Base-by-base conservation (phyloP, 139 green algal genomes). In the Micractinium conductrix region DNA sequence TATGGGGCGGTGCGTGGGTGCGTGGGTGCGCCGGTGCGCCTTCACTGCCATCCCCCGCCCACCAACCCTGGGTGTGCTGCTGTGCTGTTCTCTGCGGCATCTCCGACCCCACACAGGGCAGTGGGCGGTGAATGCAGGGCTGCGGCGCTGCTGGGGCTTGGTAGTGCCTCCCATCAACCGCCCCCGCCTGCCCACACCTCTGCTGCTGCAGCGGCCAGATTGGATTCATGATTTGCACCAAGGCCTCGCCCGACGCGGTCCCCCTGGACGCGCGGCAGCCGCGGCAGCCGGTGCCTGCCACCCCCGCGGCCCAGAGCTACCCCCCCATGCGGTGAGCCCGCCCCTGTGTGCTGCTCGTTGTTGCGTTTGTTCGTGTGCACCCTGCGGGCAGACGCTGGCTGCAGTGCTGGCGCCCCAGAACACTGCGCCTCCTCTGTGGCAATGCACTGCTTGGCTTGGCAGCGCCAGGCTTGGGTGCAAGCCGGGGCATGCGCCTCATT, bases 191-290 rank as follows among this genome's bases (percentile, higher is more conserved):
- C 35, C 65, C 14, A 38, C 65, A 72, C 37, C 33, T 44, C 21
- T 71, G 63, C 63, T 71, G n/a, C 43, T 90, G 88, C 87, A 93
- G 88, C 75, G 95, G 95, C 28, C 95, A 98, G 88, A 99, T 99
- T 78, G 97, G 97, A 4, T 98, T 99, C 90, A 95, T 99, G 94
- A 73, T 99, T 14, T 99, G 96, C 90, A 88, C 91, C 63, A 99
- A 99, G 91, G 91, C 88, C 2, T 35, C 81, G 19, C 60, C 73
- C 42, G 85, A 63, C 7, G 62, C 26, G 5, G 71, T n/a, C n/a
- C n/a, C 88, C 45, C 65, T 92, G 62, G 91, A 97, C 73, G 81
- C 91, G 22, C 82, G 89, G 3, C 43, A 73, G 33, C 85, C 95
- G 16, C 84, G 87, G 16, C 91, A 93, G 75, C 58, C 86, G 42